Base-by-base conservation (phyloP, 495 filamentous ascomycete species). In the Aspergillus saccharolyticus region DNA sequence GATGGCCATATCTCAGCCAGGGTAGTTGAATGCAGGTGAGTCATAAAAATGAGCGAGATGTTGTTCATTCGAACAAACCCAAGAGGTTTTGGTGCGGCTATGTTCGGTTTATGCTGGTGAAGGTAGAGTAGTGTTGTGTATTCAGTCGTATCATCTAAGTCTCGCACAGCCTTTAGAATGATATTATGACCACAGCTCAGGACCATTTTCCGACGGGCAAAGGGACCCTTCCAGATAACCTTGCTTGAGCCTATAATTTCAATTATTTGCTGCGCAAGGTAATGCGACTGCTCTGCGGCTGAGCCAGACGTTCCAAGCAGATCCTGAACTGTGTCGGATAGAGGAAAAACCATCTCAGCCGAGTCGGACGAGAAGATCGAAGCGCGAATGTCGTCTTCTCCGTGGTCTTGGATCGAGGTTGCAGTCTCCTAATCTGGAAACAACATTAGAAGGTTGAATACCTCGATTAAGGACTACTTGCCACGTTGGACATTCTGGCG, bases 21-120 rank as follows among this genome's bases (percentile, higher is more conserved):
- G 1, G 44, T 56, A 18, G 39, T n/a, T 4, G 44, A 22, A 19
- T 44, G 44, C 54, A 49, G 15, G 17, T 39, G 39, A 33, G 44
- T 56, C 45, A 56, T 56, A 28, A 50, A 56, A n/a, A 56, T 50
- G 20, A 56, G 45, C 7, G 33, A 19, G 42, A 56, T 46, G n/a
- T 47, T 16, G 17, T 43, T 50, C 42, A 56, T 22, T 56, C 45
- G 45, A 18, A 56, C 14, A 14, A 56, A 30, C 3, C 54, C 54
- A 22, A 56, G 42, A 8, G 25, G 54, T 25, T 49, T 39, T 42
- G 54, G 54, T 17, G 42, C 22, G 19, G 45, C 44, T 20, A 56
- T 56, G 17, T 16, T 30, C 9, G 45, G 54, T 17, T 25, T 18
- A 22, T 43, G 22, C 20, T 56, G 45, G 28, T 30, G 45, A 28